Percentiles rank a stretch among this genome's conserved stretches.
These are phyloP conservation scores for Penicillium sp. DNA, from an alignment of 2,329 filamentous ascomycete species.

Conservation along the genomic window DNA sequence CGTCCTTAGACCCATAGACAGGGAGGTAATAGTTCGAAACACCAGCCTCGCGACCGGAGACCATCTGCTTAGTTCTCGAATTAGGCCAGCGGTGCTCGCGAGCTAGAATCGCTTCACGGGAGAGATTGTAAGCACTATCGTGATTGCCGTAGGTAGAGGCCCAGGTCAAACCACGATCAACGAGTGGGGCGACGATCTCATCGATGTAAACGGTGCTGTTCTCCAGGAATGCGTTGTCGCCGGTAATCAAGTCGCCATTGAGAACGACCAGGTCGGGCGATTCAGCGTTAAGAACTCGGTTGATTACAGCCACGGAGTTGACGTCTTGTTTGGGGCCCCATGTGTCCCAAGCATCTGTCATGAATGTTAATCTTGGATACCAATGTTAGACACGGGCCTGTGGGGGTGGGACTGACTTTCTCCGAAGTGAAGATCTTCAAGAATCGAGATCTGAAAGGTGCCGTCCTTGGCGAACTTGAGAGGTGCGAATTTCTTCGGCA, in stretches of 20 bases:
- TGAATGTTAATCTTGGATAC: background rate
- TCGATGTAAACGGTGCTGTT: constrained; percentile 63
- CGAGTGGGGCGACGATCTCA: constrained; percentile 58
- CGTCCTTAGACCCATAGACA: constrained; percentile 43
- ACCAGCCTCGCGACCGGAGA: constrained; percentile 40
- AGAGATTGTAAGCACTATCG: constrained; percentile 62
- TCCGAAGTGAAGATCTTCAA: constrained; percentile 71
- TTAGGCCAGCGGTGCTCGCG: constrained; percentile 41
- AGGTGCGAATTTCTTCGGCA: background rate
- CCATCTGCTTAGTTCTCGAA: constrained; percentile 46
- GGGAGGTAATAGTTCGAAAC: constrained; percentile 58
- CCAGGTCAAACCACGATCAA: constrained; percentile 59
- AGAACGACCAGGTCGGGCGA: constrained; percentile 62
- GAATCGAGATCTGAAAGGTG: constrained; percentile 57
- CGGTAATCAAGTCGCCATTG: constrained; percentile 71
- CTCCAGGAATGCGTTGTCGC: constrained; percentile 57
- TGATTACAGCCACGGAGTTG: constrained; percentile 59
- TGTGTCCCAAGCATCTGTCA: constrained; percentile 39
- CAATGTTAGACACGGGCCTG: background rate
- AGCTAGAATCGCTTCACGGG: constrained; percentile 40
- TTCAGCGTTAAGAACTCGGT: constrained; percentile 59
- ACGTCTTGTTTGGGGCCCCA: constrained; percentile 49
- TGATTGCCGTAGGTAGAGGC: constrained; percentile 73
- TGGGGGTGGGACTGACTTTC: constrained; percentile 53
- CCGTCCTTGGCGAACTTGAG: constrained; percentile 28